Base-by-base conservation (phyloP, 345 rosid species). In the Sisymbrium irio region DNA sequence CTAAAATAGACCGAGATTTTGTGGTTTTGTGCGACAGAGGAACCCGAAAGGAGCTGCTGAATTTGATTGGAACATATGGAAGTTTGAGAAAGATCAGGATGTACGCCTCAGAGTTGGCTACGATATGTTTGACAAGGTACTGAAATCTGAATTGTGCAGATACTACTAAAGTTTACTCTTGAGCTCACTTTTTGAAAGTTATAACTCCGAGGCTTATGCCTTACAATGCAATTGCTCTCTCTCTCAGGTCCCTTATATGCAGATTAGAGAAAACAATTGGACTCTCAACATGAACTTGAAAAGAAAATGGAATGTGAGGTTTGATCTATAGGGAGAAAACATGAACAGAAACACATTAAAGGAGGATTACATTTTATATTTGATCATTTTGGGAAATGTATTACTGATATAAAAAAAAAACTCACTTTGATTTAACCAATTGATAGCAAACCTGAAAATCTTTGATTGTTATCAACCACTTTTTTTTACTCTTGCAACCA, bases 191-290 rank as follows among this genome's bases (percentile, higher is more conserved):
- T 36, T 60, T 41, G 8, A 8, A 3, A 3, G n/a, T 14, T 8
- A 56, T 7, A 50, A 12, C 15, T 22, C 33, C 4, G n/a, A 50
- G 55, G 44, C 30, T 50, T 50, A 20, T 20, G 55, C 28, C 22
- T 55, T 20, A 18, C 4, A 2, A 10, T 33, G 14, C 64, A 69
- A 32, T 56, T 25, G 3, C 36, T 58, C 46, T 60, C 40, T 62
- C 73, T 62, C 53, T 9, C 91, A 93, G 97, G 81, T 87, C 47
- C 90, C 96, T 4, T 91, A 94, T 79, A 17, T 91, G 80, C 98
- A 91, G 82, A 79, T 93, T 25, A 84, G 87, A 80, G 98, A 93
- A 75, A 93, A 89, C 69, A 93, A 89, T 69, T 93, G 92, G 97
- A 86, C 94, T 19, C 53, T 93, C 63, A 88, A 86, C 67, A 91